Percentiles rank a stretch among this genome's conserved stretches.
Conservation (phyloP, 805 yeast genomes). For the Spathaspora passalidarum region DNA sequence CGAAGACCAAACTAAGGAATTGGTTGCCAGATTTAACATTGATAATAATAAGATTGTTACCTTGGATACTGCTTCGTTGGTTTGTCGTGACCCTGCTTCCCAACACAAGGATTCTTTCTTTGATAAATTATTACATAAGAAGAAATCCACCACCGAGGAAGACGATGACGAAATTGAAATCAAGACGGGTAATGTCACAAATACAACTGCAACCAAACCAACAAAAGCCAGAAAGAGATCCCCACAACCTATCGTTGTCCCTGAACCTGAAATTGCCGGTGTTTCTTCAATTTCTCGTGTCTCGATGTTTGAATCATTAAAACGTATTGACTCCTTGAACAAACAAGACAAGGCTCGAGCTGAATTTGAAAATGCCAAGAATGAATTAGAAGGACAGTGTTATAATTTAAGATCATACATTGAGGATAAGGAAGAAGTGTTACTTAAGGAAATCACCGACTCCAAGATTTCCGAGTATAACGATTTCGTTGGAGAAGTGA, state of each 20-base stretch:
- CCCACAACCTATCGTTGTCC: conserved; percentile 20
- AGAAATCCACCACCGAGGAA: conserved; percentile 17
- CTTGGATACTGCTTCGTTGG: conserved; percentile 42
- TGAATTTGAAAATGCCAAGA: conserved; percentile 56
- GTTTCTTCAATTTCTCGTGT: conserved; percentile 30
- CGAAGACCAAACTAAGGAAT: conserved; percentile 15
- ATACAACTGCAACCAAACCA: conserved; percentile 15
- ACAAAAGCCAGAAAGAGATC: conserved; percentile 9
- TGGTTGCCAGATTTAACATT: conserved; percentile 42
- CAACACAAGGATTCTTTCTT: conserved; percentile 19
- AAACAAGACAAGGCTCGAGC: conserved; percentile 53
- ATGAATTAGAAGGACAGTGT: conserved; percentile 68
- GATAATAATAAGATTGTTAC: conserved; percentile 50
- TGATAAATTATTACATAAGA: conserved; percentile 22
- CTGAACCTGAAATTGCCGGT: conserved; percentile 41
- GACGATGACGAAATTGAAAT: conserved; percentile 14
- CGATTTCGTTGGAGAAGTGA: conserved; percentile 40
- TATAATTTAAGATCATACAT: conserved; percentile 64
- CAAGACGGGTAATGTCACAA: conserved; percentile 5
- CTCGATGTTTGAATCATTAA: conserved; percentile 43
- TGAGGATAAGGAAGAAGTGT: conserved; percentile 47
- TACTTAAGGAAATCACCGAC: conserved; percentile 37
- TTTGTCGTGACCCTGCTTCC: conserved; percentile 30
- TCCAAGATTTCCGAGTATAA: conserved; percentile 19
- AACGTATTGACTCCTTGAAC: conserved; percentile 52